These are phyloP conservation scores for Heterobasidion occidentale DNA, from an alignment of 1,284 basidiomycete species.

Conservation along the genomic window DNA sequence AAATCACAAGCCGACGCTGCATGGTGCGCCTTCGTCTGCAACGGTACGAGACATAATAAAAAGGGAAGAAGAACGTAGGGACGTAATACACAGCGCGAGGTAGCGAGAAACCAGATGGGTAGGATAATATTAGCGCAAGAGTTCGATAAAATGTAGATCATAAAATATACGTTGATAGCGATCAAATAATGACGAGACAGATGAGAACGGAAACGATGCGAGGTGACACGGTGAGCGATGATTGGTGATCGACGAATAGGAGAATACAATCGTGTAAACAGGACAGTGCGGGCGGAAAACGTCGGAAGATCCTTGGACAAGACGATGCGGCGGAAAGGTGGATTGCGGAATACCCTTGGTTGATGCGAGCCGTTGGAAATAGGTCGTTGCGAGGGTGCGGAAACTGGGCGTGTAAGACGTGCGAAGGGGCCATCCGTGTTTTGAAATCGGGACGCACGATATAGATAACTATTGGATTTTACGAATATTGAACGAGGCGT, in stretches of 20 bases:
- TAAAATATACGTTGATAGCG: not conserved
- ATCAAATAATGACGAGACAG: slow-evolving; percentile 3
- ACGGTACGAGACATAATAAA: no score
- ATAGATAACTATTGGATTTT: not conserved
- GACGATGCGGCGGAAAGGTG: no score
- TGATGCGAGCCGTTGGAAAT: not conserved
- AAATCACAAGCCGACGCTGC: no score
- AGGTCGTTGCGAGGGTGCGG: not conserved
- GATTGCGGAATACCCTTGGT: no score
- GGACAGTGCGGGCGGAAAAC: not conserved
- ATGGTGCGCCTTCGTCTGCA: no score
- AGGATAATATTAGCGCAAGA: slow-evolving; percentile 5
- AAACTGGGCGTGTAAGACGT: not conserved
- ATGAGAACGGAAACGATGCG: not conserved
- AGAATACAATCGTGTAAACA: not conserved
- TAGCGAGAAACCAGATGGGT: not conserved
- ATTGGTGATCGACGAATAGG: not conserved
- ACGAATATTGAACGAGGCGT: not conserved
- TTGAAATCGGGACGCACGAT: not conserved
- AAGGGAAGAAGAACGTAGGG: not conserved
- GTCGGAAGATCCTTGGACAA: not conserved
- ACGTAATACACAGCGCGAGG: not conserved
- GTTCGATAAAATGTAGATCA: slow-evolving; percentile 2
- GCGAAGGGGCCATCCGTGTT: not conserved
- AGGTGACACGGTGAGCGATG: no score